A percentile compares a stretch with the other conserved stretches of the same genome.
Evolutionary conservation across 2,329 filamentous ascomycete genomes (phyloP).

Genomic region (Aspergillus fijiensis): DNA sequence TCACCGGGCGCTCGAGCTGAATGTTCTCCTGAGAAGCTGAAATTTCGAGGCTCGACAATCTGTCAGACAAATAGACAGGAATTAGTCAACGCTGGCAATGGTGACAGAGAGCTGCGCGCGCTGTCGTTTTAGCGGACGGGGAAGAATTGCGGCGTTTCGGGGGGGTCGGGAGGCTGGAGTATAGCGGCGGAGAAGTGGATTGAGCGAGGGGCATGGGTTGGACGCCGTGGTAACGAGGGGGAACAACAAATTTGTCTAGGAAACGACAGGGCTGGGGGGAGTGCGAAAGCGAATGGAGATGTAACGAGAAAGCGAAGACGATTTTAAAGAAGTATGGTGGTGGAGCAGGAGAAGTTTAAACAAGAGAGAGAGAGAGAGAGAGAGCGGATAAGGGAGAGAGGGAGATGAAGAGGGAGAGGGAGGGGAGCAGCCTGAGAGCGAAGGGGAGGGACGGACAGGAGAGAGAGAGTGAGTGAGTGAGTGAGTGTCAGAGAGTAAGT

Average conservation of each 20-base stretch:
- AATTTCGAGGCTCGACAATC: slow-evolving; percentile 2
- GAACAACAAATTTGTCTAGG: neutral
- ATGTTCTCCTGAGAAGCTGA: slow-evolving; percentile 6
- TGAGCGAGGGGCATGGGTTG: slow-evolving; percentile 7
- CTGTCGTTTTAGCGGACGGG: slow-evolving; percentile 22
- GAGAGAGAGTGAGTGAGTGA: neutral
- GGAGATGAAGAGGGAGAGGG: slow-evolving; percentile 1
- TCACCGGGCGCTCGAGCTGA: slow-evolving; percentile 10
- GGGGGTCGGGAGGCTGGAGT: slow-evolving; percentile 6
- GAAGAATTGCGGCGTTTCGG: slow-evolving; percentile 15
- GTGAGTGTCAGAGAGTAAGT: neutral
- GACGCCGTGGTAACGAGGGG: neutral
- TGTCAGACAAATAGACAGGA: slow-evolving; percentile 13
- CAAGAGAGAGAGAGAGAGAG: neutral
- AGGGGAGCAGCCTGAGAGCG: slow-evolving; percentile 4
- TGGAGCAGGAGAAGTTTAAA: neutral
- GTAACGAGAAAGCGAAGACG: neutral
- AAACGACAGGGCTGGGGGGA: slow-evolving; percentile 1
- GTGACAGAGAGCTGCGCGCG: slow-evolving; percentile 19
- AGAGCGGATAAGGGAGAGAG: neutral
- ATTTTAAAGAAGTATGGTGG: neutral
- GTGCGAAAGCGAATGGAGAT: slow-evolving; percentile 1
- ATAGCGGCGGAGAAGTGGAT: slow-evolving; percentile 17
- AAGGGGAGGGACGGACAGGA: neutral
- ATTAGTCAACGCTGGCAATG: slow-evolving; percentile 12